Conservation (phyloP, 2,329 filamentous ascomycete species). For the Beauveria bassiana region DNA sequence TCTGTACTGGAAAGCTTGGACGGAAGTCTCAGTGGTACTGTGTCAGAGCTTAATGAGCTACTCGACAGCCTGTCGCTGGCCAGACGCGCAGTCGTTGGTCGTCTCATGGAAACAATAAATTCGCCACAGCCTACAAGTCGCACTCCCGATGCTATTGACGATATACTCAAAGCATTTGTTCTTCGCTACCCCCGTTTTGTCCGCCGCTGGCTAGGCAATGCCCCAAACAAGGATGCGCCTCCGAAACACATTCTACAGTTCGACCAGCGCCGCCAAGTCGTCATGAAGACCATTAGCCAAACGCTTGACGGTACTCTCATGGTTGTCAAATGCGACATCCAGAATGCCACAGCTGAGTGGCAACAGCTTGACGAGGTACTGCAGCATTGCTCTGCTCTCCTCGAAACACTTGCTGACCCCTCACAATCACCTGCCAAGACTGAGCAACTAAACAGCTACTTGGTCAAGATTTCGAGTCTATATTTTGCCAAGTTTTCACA, state of each 20-base stretch:
- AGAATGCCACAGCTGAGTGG: slow-evolving; percentile 42
- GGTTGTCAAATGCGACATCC: slow-evolving; percentile 45
- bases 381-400: slow-evolving; percentile 45
- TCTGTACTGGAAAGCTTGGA: slow-evolving; percentile 49
- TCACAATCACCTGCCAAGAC: slow-evolving; percentile 20
- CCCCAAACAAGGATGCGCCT: slow-evolving; percentile 40
- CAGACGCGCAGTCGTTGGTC: slow-evolving; percentile 44
- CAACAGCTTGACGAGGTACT: slow-evolving; percentile 48
- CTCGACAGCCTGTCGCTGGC: slow-evolving; percentile 47
- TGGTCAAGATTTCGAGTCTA: slow-evolving; percentile 62
- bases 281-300: slow-evolving; percentile 45
- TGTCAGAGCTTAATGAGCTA: slow-evolving; percentile 53
- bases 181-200: slow-evolving; percentile 53
- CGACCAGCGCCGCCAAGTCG: slow-evolving; percentile 49
- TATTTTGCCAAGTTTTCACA: slow-evolving; percentile 58
- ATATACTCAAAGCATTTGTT: slow-evolving; percentile 47
- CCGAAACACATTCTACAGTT: slow-evolving; percentile 54
- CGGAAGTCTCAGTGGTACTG: slow-evolving; percentile 51
- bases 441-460: slow-evolving; percentile 37
- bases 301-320: slow-evolving; percentile 54
- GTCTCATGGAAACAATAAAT: slow-evolving; percentile 31
- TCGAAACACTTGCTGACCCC: slow-evolving; percentile 43
- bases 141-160: slow-evolving; percentile 18
- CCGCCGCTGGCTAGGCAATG: slow-evolving; percentile 53
- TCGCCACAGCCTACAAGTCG: slow-evolving; percentile 12